A percentile compares a stretch with the other conserved stretches of the same genome.
phyloP scores from a whole-genome alignment of 371 early-diverging fungal genomes.

The Smittium mucronatum region DNA sequence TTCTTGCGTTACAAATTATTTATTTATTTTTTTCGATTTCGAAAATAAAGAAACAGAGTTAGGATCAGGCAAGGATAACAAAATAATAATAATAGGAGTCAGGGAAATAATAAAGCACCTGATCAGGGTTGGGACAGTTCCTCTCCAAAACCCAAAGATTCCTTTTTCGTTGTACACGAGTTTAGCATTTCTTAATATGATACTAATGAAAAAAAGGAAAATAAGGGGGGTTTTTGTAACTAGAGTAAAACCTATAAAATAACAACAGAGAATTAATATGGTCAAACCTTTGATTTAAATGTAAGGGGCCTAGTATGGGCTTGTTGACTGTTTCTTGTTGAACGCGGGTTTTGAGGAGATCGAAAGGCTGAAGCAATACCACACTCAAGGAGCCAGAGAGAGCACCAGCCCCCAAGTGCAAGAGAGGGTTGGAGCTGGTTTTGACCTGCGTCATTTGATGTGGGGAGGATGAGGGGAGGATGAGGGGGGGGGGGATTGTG shows the following conservation, averaged over 20 bases:
- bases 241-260: no score
- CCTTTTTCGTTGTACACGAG: conserved; percentile 33
- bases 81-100: neutral
- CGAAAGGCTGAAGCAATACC: conserved; percentile 77
- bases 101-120: no score
- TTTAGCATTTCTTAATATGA: neutral
- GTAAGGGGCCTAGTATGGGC: conserved; percentile 37
- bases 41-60: neutral
- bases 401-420: conserved; percentile 66
- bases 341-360: conserved; percentile 74
- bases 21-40: no score
- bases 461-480: no score
- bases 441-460: neutral
- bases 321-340: conserved; percentile 48
- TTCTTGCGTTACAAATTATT: no score
- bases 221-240: no score
- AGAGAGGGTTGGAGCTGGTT: conserved; percentile 17
- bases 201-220: conserved; percentile 5
- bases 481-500: no score
- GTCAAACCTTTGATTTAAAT: conserved; percentile 27
- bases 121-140: conserved; percentile 68
- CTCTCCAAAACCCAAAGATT: conserved; percentile 77
- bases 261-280: conserved; percentile 29
- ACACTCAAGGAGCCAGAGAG: conserved; percentile 71
- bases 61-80: neutral